Evolutionary conservation across 768 basidiomycete species (phyloP), one percentile per base, ranked within the genome.

Genomic region (Psilocybe cubensis): DNA sequence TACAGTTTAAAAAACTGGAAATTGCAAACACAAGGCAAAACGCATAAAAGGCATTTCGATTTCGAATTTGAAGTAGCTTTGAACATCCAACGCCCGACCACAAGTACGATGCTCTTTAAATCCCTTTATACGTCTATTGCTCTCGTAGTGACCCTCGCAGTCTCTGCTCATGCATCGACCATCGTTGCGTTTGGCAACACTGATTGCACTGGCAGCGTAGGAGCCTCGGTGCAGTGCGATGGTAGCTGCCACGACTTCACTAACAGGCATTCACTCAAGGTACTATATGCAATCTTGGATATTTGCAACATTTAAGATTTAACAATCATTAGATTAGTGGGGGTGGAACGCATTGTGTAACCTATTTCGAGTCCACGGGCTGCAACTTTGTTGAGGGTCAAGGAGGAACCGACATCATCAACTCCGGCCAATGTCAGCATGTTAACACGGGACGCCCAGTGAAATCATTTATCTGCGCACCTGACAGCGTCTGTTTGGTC

Each of bases 391-490:
- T 10, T 7, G 56, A 57, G 23, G 28, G 25, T 21, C 18, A 11
- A 18, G 56, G 49, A 2, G 49, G 49, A 17, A 44, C 49, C 4
- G 31, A 33, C 56, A 43, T 57, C 24, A 40, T 57, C 25, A 44
- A 43, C 28, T 33, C 35, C 17, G 43, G 43, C 10, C 24, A 14
- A 7, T 57, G 56, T 21, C 28, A 33, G 0, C 40, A 51, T 21
- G 56, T 57, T n/a, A 57, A 57, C 42, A 57, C 56, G 5, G 56
- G 56, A 14, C 49, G 56, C n/a, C 56, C 56, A 35, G 56, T 57
- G 14, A 20, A 27, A 6, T 57, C 56, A 2, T 57, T 57, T 41
- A 17, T 57, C 8, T 57, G 56, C 17, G n/a, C 56, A 5, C 50
- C 56, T 9, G 44, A 29, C 9, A 45, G 49, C 17, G 21, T 38